Base-by-base conservation (phyloP, 345 rosid species). In the Eucalyptus lansdowneana region DNA sequence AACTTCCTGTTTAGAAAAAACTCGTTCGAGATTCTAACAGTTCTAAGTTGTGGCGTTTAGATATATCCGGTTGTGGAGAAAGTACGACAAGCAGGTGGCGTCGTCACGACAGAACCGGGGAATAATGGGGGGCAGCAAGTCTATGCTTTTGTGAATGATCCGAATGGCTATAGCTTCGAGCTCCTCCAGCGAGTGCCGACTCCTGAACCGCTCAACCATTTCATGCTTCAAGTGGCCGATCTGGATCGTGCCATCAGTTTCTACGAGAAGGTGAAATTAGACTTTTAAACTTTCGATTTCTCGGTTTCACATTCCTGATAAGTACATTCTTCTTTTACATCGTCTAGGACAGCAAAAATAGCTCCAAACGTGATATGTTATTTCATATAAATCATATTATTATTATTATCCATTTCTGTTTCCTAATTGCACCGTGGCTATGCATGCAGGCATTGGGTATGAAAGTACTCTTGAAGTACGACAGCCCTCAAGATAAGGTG, bases 171-270 rank as follows among this genome's bases (percentile, higher is more conserved):
- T 50, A 87, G 49, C 42, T 94, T 94, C 89, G 93, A 94, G 91
- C 87, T 94, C 62, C 91, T 94, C 44, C 92, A 92, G 87, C 89
- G 92, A 50, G 91, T 91, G 34, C 91, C 91, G 44, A 93, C 94
- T 40, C 95, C 93, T 12, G 92, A 93, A 88, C 94, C 94, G 40
- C 93, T 94, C 16, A 92, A 94, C 90, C 95, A 94, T 87, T 90
- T 94, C 50, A 90, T 91, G 93, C 94, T 94, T 83, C 92, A 92
- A 80, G 93, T 94, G 50, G 90, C 88, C 54, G 94, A 94, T 86
- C 92, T 94, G 37, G 91, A 91, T 40, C 93, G 94, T 49, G 87
- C 95, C 51, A 88, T 92, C 86, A 91, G 88, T 65, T 94, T 94
- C 89, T 93, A 94, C 45, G 92, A 94, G 88, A 92, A 94, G 93